These are phyloP conservation scores for Fraxinus platypoda DNA, from an alignment of 305 asterid species.

Conservation along the genomic window DNA sequence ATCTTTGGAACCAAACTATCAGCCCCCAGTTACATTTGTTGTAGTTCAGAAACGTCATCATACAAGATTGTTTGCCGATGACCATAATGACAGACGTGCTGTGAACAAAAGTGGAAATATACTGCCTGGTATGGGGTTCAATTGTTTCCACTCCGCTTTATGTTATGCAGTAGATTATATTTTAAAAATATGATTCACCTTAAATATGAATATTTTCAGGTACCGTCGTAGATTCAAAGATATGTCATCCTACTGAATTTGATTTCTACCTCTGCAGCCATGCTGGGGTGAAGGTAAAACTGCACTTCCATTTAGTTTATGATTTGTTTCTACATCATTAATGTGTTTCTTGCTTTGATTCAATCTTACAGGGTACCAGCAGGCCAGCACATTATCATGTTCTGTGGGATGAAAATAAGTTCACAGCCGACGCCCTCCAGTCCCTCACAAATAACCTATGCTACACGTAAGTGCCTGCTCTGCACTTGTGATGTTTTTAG, in stretches of 20 bases:
- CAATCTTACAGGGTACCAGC: constrained; percentile 66
- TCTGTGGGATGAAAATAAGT: constrained; percentile 84
- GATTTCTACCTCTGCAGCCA: constrained; percentile 98
- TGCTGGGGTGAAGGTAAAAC: constrained; percentile 85
- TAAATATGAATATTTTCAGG: constrained; percentile 41
- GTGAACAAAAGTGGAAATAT: constrained; percentile 86
- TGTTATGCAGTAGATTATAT: background rate
- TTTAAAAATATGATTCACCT: background rate
- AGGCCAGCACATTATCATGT: constrained; percentile 96
- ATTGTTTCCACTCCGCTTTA: background rate
- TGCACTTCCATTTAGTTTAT: background rate
- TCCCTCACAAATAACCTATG: constrained; percentile 80
- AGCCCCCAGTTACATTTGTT: constrained; percentile 87
- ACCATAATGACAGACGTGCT: constrained; percentile 59
- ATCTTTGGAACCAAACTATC: constrained; percentile 74
- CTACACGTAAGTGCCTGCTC: constrained; percentile 61
- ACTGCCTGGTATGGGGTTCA: constrained; percentile 48
- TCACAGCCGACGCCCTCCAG: constrained; percentile 81
- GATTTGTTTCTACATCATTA: background rate
- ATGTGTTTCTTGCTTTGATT: background rate
- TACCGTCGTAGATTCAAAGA: constrained; percentile 90
- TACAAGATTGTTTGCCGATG: constrained; percentile 74
- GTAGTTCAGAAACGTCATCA: constrained; percentile 95
- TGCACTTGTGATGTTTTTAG: background rate
- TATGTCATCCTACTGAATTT: constrained; percentile 95